Conservation (phyloP, 352 stramenopile species). For the Aphanomyces invadans region DNA sequence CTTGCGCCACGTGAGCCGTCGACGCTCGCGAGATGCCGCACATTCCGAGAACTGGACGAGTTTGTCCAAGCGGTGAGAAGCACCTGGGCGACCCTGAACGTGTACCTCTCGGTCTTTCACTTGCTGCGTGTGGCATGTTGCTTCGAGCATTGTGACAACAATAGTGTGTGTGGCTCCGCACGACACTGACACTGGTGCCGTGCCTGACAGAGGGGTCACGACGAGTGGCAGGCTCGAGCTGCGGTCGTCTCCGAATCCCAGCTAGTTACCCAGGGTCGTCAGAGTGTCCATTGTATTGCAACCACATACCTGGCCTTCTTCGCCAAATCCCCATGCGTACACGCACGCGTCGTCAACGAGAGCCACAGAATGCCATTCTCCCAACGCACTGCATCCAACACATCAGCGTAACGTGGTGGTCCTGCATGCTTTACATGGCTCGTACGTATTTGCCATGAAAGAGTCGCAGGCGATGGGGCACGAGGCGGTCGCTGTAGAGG, state of each 20-base stretch:
- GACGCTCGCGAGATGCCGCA: slow-evolving; percentile 27
- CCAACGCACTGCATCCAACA: slow-evolving; percentile 35
- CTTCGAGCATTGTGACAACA: slow-evolving; percentile 56
- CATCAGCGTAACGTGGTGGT: no score
- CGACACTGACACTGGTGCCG: slow-evolving; percentile 42
- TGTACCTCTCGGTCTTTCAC: slow-evolving; percentile 7
- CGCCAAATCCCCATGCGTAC: slow-evolving; percentile 61
- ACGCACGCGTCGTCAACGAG: slow-evolving; percentile 44
- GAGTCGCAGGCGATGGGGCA: slow-evolving; percentile 39
- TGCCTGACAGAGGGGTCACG: slow-evolving; percentile 45
- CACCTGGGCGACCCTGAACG: neutral
- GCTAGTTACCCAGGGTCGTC: neutral
- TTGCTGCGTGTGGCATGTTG: slow-evolving; percentile 19
- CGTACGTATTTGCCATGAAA: slow-evolving; percentile 34
- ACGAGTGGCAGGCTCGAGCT: slow-evolving; percentile 40
- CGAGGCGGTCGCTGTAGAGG: slow-evolving; percentile 31
- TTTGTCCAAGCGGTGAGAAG: slow-evolving; percentile 27
- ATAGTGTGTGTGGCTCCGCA: slow-evolving; percentile 58
- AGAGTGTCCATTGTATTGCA: slow-evolving; percentile 11
- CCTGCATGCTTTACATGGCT: neutral
- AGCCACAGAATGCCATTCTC: slow-evolving; percentile 68
- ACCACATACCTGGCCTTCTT: slow-evolving; percentile 48
- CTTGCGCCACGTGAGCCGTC: slow-evolving; percentile 24
- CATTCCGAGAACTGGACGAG: slow-evolving; percentile 34
- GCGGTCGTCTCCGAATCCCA: slow-evolving; percentile 30